Percentiles rank a stretch among this genome's conserved stretches.
phyloP scores from a whole-genome alignment of 352 stramenopile genomes.

The Globisporangium parvum region DNA sequence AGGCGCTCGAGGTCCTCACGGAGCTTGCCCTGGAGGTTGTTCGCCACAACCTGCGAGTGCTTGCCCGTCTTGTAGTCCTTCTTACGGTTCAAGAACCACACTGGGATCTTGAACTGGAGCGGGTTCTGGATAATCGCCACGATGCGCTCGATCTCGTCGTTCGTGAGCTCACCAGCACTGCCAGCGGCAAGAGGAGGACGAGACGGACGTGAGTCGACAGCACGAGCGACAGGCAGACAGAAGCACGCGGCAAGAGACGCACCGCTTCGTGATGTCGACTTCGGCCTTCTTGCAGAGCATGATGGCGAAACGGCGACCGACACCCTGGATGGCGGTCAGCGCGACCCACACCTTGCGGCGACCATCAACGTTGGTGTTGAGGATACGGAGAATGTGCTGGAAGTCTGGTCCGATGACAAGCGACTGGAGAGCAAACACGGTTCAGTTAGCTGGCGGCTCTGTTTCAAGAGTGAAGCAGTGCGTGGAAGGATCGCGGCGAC shows the following conservation, averaged over 20 bases:
- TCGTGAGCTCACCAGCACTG: conserved; percentile 95
- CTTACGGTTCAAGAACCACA: conserved; percentile 99
- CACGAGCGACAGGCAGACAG: neutral
- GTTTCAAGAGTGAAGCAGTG: too few species aligned
- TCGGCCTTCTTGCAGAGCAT: conserved; percentile 99
- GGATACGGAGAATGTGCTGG: conserved; percentile 99
- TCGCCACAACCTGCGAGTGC: conserved; percentile 97
- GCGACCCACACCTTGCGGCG: conserved; percentile 91
- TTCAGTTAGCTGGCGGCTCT: too few species aligned
- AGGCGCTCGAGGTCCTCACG: conserved; percentile 99
- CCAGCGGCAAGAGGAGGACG: neutral
- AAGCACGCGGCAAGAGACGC: neutral
- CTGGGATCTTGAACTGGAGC: conserved; percentile 99
- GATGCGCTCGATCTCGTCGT: conserved; percentile 99
- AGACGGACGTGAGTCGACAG: neutral
- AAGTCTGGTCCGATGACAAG: conserved; percentile 95
- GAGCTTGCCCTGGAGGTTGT: conserved; percentile 98
- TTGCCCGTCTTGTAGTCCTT: conserved; percentile 99
- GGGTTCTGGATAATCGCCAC: conserved; percentile 99
- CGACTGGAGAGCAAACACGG: conserved; percentile 34
- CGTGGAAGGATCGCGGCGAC: too few species aligned
- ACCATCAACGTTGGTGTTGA: conserved; percentile 99
- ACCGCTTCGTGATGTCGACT: conserved; percentile 98
- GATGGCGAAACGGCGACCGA: conserved; percentile 81
- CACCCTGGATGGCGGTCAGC: conserved; percentile 82